Conservation (phyloP, 2,329 filamentous ascomycete species). For the Aciculosporium take region DNA sequence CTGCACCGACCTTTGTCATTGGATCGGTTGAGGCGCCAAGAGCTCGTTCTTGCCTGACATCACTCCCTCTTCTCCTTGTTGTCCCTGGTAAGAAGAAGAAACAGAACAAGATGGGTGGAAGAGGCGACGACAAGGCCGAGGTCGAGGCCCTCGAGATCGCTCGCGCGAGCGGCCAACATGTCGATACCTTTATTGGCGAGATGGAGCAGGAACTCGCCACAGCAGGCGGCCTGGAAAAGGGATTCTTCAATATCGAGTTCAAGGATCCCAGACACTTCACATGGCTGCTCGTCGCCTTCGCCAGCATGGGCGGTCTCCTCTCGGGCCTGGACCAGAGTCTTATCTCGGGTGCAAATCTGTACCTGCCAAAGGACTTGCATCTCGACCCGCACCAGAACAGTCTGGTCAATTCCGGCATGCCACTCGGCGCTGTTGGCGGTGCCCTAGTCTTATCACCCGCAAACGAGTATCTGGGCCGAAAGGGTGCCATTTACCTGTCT, state of each 20-base stretch:
- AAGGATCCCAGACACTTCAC: slow-evolving; percentile 51
- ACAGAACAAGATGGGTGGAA: slow-evolving; percentile 1
- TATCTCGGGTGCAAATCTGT: slow-evolving; percentile 57
- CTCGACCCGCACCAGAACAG: slow-evolving; percentile 44
- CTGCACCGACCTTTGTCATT: background rate
- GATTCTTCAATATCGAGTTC: slow-evolving; percentile 42
- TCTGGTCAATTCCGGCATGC: slow-evolving; percentile 57
- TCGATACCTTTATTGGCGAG: slow-evolving; percentile 25
- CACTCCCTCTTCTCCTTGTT: background rate
- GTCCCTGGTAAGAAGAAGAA: background rate
- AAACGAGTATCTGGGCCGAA: slow-evolving; percentile 54
- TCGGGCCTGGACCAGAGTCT: slow-evolving; percentile 60
- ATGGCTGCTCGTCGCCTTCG: slow-evolving; percentile 53
- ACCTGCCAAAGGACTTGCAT: slow-evolving; percentile 43
- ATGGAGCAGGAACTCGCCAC: slow-evolving; percentile 27
- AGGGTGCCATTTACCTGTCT: slow-evolving; percentile 55
- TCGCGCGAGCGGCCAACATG: slow-evolving; percentile 18
- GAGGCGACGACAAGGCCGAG: slow-evolving; percentile 15
- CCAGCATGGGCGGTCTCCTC: slow-evolving; percentile 60
- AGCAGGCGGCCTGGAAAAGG: slow-evolving; percentile 17
- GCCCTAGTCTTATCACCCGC: slow-evolving; percentile 50
- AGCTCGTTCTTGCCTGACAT: background rate
- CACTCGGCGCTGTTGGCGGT: slow-evolving; percentile 56
- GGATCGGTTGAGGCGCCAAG: background rate
- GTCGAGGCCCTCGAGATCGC: slow-evolving; percentile 24